phyloP scores from a whole-genome alignment of 345 rosid species.

The Lepidium africanum region DNA sequence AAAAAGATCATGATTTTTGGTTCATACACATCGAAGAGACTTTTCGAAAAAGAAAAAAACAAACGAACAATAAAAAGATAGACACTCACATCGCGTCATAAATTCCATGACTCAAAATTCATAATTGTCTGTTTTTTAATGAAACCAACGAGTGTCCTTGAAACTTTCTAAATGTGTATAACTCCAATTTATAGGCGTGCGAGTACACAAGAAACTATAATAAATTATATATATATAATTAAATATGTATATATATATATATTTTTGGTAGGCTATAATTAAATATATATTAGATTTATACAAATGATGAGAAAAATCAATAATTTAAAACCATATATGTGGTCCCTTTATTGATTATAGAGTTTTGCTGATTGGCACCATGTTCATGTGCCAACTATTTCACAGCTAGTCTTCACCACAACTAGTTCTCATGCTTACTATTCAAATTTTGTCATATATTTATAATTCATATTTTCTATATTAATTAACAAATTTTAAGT shows the following conservation, averaged over 20 bases:
- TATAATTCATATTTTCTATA: too few species aligned
- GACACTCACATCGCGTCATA: not conserved
- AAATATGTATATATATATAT: too few species aligned
- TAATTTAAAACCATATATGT: not conserved
- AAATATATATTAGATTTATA: not conserved
- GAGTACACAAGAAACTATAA: conserved; percentile 5
- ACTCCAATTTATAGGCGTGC: not conserved
- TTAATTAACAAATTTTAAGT: too few species aligned
- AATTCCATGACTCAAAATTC: not conserved
- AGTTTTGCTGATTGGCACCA: conserved; percentile 3
- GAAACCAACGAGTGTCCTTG: conserved; percentile 3
- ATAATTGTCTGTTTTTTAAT: not conserved
- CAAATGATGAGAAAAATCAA: conserved; percentile 8
- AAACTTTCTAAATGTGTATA: not conserved
- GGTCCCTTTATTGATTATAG: conserved; percentile 6
- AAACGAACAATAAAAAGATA: not conserved
- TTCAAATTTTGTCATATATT: too few species aligned
- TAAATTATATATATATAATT: not conserved
- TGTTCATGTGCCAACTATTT: conserved; percentile 18
- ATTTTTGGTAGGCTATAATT: too few species aligned
- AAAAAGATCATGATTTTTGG: not conserved
- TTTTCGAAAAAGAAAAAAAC: not conserved
- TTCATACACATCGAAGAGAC: not conserved
- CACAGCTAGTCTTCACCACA: not conserved
- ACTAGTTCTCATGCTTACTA: too few species aligned